phyloP scores from a whole-genome alignment of 2,329 filamentous ascomycete genomes.

The Elsinoe ampelina region DNA sequence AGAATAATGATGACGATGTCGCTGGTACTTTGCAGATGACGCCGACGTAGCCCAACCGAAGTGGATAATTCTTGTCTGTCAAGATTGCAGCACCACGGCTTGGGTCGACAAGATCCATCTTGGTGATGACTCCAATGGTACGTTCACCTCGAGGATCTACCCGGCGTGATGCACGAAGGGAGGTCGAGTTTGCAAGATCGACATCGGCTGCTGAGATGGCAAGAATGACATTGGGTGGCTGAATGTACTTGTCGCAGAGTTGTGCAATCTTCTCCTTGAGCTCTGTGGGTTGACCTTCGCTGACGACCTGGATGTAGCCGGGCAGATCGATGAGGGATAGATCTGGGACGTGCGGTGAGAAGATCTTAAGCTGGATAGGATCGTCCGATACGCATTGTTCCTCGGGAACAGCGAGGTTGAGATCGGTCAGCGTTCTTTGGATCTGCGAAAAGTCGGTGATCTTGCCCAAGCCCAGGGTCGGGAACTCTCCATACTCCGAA shows the following conservation, averaged over 20 bases:
- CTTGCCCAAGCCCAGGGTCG: slow-evolving; percentile 77
- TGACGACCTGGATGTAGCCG: slow-evolving; percentile 93
- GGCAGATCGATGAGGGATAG: slow-evolving; percentile 92
- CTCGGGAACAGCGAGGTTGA: slow-evolving; percentile 87
- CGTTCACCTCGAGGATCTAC: slow-evolving; percentile 91
- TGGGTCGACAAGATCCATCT: slow-evolving; percentile 95
- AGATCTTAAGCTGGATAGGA: slow-evolving; percentile 89
- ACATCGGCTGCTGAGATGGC: slow-evolving; percentile 97
- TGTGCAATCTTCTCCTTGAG: slow-evolving; percentile 93
- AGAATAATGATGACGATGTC: slow-evolving; percentile 62
- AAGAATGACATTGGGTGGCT: slow-evolving; percentile 88
- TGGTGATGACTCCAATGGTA: slow-evolving; percentile 97
- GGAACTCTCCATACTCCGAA: slow-evolving; percentile 92
- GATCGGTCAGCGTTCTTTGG: slow-evolving; percentile 85
- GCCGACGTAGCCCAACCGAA: slow-evolving; percentile 91
- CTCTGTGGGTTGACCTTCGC: slow-evolving; percentile 79
- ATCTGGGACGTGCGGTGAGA: slow-evolving; percentile 90
- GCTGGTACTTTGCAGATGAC: slow-evolving; percentile 77
- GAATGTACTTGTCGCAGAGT: slow-evolving; percentile 96
- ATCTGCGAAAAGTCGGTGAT: slow-evolving; percentile 88
- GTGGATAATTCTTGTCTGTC: slow-evolving; percentile 81
- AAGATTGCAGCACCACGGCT: slow-evolving; percentile 68
- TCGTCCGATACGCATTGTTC: slow-evolving; percentile 91
- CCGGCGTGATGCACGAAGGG: slow-evolving; percentile 75
- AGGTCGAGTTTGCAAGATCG: slow-evolving; percentile 91